Evolutionary conservation across 1,284 basidiomycete genomes (phyloP), one percentile per base, ranked within the genome.

Genomic region (Acaromyces ingoldii): DNA sequence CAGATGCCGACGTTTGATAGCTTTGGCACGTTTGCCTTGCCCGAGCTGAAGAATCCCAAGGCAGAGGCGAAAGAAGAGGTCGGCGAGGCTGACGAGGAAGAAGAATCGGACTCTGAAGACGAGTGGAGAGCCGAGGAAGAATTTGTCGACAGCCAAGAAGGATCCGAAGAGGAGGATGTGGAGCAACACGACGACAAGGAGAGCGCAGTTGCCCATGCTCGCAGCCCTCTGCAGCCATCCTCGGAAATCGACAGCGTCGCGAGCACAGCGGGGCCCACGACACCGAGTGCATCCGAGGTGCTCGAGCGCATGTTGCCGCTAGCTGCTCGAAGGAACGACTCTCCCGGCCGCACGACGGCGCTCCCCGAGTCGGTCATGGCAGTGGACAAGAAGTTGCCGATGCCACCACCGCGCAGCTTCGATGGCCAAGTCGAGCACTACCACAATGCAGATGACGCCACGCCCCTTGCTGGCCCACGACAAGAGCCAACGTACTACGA

Each of bases 191-290:
- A n/a, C n/a, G n/a, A n/a, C n/a, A n/a, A n/a, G n/a, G n/a, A n/a
- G n/a, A n/a, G n/a, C n/a, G n/a, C n/a, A n/a, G n/a, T n/a, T n/a
- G n/a, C n/a, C n/a, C n/a, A n/a, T n/a, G n/a, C n/a, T n/a, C n/a
- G n/a, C n/a, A n/a, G n/a, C n/a, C n/a, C n/a, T n/a, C n/a, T n/a
- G n/a, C n/a, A n/a, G n/a, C n/a, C n/a, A n/a, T n/a, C n/a, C n/a
- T n/a, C n/a, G n/a, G n/a, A n/a, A n/a, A n/a, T n/a, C 40, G 49
- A 52, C 9, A 68, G 65, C 46, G 47, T 57, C 6, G 49, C 42
- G 17, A 70, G 67, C 56, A 68, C 67, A n/a, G n/a, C n/a, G 9
- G 49, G 49, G 2, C 51, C 58, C n/a, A 63, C 62, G 4, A 62
- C 65, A 15, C 65, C 67, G 24, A 34, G 36, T 21, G 34, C 57